A percentile compares a stretch with the other conserved stretches of the same genome.
These are phyloP conservation scores for Tieghemostelium lacteum DNA, from an alignment of 78 protist genomes.

Conservation along the genomic window DNA sequence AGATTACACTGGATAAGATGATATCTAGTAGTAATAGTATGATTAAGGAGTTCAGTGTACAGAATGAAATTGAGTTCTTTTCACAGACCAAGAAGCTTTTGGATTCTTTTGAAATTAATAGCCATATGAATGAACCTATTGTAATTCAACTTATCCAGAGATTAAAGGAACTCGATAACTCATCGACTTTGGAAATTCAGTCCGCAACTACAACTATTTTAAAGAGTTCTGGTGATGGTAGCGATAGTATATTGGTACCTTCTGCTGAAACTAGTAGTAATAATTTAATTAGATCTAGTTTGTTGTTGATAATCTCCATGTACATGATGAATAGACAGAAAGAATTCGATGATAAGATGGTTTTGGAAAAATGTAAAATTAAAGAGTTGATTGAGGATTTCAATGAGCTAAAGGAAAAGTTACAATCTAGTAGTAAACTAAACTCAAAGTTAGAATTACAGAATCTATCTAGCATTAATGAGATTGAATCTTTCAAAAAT, in stretches of 20 bases:
- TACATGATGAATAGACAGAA: conserved; percentile 11
- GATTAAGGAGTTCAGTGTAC: not conserved
- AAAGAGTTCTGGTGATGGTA: not conserved
- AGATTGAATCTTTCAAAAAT: not conserved
- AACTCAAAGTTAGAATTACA: conserved; percentile 62
- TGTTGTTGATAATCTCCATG: conserved; percentile 24
- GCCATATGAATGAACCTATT: not conserved
- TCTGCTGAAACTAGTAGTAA: not conserved
- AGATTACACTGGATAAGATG: conserved; percentile 13
- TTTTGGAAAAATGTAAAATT: conserved; percentile 1
- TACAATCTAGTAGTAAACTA: conserved; percentile 14
- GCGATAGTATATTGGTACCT: too few species aligned
- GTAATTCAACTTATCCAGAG: not conserved
- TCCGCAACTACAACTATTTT: not conserved
- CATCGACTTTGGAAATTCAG: not conserved
- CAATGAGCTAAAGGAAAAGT: conserved; percentile 50
- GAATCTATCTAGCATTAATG: conserved; percentile 10
- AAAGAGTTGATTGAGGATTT: conserved; percentile 56
- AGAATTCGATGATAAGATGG: conserved; percentile 20
- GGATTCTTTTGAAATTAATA: not conserved
- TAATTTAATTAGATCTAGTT: not conserved
- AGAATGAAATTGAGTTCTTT: not conserved
- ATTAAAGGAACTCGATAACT: not conserved
- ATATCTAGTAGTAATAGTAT: not conserved
- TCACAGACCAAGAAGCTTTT: not conserved